Conservation (phyloP, 2,329 filamentous ascomycete genomes). For the Colletotrichum endophyticum region DNA sequence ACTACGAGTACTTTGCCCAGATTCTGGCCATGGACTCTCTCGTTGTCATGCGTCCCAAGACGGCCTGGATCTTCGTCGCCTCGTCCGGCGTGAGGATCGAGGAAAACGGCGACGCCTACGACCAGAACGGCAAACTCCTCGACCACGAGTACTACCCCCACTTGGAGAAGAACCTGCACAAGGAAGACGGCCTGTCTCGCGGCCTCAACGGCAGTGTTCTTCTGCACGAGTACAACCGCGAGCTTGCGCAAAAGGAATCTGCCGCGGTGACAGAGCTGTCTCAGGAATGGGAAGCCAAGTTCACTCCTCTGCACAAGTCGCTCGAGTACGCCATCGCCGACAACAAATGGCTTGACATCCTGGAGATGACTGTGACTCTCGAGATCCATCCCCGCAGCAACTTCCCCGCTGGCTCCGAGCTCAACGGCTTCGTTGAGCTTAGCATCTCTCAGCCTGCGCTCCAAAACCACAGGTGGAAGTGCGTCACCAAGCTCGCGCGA, state of each 20-base stretch:
- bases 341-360: conserved; percentile 59
- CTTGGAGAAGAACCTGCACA: conserved; percentile 58
- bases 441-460: conserved; percentile 58
- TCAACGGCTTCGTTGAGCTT: conserved; percentile 65
- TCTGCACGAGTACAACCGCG: conserved; percentile 63
- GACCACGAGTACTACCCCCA: conserved; percentile 58
- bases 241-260: conserved; percentile 59
- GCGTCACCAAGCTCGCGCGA: conserved; percentile 61
- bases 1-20: conserved; percentile 66
- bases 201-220: conserved; percentile 55
- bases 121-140: conserved; percentile 48
- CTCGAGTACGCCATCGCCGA: conserved; percentile 54
- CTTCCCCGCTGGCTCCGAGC: conserved; percentile 64
- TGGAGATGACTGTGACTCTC: conserved; percentile 68
- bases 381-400: conserved; percentile 62
- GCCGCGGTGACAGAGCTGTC: conserved; percentile 59
- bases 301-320: conserved; percentile 59
- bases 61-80: conserved; percentile 64
- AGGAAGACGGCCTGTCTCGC: conserved; percentile 54
- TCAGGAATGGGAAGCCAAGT: conserved; percentile 62
- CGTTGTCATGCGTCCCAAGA: conserved; percentile 61
- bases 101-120: conserved; percentile 44
- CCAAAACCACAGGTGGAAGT: conserved; percentile 64
- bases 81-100: conserved; percentile 56
- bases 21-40: conserved; percentile 59